phyloP scores from a whole-genome alignment of 371 early-diverging fungal species.

The Lichtheimia ramosa region DNA sequence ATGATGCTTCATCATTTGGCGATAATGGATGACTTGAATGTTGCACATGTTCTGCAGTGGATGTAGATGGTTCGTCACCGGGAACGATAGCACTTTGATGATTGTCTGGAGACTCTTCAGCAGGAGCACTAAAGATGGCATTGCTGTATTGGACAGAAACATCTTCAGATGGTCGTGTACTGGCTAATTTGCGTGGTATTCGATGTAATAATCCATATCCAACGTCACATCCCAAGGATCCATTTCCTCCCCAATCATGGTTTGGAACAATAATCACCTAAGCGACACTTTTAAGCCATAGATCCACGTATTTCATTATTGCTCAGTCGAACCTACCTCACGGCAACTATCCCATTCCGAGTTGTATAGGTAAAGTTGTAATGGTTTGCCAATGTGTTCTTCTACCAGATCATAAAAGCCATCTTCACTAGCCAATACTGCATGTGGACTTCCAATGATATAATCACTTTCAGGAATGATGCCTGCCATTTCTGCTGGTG shows the following conservation, averaged over 20 bases:
- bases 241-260: conserved; percentile 72
- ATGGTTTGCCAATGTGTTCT: conserved; percentile 52
- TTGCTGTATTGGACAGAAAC: conserved; percentile 10
- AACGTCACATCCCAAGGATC: conserved; percentile 70
- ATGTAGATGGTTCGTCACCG: neutral
- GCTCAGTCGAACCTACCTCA: conserved; percentile 39
- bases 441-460: conserved; percentile 65
- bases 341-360: conserved; percentile 63
- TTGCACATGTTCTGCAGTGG: neutral
- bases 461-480: conserved; percentile 64
- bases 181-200: conserved; percentile 14
- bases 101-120: neutral
- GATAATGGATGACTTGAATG: neutral
- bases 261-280: conserved; percentile 68
- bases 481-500: conserved; percentile 71
- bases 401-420: conserved; percentile 64
- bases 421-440: conserved; percentile 54
- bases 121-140: conserved; percentile 15
- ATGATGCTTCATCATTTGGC: neutral
- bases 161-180: conserved; percentile 9
- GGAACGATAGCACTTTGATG: no score
- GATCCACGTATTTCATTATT: neutral
- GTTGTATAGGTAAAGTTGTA: conserved; percentile 65
- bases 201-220: conserved; percentile 47
- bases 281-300: neutral